Percentiles rank a stretch among this genome's conserved stretches.
Conservation (phyloP, 495 filamentous ascomycete species). For the Trichoderma asperelloides region DNA sequence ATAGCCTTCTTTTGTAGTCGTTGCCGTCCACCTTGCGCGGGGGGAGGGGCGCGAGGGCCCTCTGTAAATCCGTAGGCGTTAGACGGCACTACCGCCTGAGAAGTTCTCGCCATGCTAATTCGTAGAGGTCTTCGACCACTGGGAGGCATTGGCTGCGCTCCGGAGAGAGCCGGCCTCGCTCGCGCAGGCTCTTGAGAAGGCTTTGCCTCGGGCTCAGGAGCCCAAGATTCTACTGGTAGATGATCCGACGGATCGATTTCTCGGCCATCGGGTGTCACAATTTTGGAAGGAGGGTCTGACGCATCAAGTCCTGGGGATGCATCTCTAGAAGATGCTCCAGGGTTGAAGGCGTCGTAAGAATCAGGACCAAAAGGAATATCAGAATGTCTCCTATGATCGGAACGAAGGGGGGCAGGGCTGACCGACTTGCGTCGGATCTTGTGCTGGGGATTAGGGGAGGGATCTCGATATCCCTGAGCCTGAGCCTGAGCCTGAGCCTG, state of each 20-base stretch:
- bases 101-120: conserved; percentile 17
- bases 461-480: conserved; percentile 12
- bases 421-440: conserved; percentile 66
- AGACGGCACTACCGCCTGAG: conserved; percentile 17
- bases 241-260: conserved; percentile 91
- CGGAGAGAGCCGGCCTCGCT: conserved; percentile 32
- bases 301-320: conserved; percentile 31
- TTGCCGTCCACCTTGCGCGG: conserved; percentile 34
- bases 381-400: conserved; percentile 44
- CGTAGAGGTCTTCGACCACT: conserved; percentile 17
- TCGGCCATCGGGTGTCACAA: conserved; percentile 75
- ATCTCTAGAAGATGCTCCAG: conserved; percentile 29
- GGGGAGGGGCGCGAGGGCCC: conserved; percentile 15
- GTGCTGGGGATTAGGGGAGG: conserved; percentile 23
- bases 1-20: conserved; percentile 54
- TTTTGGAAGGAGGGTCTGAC: conserved; percentile 37
- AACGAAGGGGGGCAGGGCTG: conserved; percentile 58
- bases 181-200: conserved; percentile 37
- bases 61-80: conserved; percentile 19
- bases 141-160: conserved; percentile 37
- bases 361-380: conserved; percentile 82
- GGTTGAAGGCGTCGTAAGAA: conserved; percentile 71
- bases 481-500: conserved; percentile 16
- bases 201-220: conserved; percentile 83
- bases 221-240: conserved; percentile 83